Percentiles rank a stretch among this genome's conserved stretches.
These are phyloP conservation scores for Trichoderma sp. DNA, from an alignment of 2,329 filamentous ascomycete species.

Conservation along the genomic window DNA sequence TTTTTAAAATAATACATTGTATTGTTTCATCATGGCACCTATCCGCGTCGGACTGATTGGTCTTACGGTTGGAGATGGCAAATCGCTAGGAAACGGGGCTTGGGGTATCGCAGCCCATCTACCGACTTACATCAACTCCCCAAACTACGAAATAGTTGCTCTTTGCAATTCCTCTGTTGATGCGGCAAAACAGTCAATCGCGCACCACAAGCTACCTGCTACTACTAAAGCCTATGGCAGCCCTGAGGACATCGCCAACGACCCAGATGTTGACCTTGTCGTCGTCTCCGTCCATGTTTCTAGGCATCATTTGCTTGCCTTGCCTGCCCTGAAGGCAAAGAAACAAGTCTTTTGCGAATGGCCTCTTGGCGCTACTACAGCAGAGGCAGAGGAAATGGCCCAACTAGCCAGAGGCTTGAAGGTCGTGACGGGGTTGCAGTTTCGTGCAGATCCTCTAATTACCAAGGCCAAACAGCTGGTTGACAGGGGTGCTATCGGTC, in stretches of 20 bases:
- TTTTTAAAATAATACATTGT: neutral
- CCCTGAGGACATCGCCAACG: conserved; percentile 43
- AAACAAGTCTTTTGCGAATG: conserved; percentile 54
- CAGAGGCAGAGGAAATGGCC: conserved; percentile 40
- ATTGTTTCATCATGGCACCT: conserved; percentile 21
- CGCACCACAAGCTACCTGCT: conserved; percentile 39
- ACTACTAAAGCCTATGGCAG: conserved; percentile 44
- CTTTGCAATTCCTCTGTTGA: conserved; percentile 47
- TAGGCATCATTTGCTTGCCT: conserved; percentile 38
- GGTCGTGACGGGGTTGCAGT: conserved; percentile 45
- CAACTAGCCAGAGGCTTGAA: conserved; percentile 32
- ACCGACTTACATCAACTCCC: conserved; percentile 36
- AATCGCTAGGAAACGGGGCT: conserved; percentile 19
- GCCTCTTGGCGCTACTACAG: conserved; percentile 46
- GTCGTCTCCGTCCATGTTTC: conserved; percentile 51
- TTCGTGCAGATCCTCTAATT: conserved; percentile 40
- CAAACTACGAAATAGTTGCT: conserved; percentile 46
- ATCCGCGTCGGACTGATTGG: conserved; percentile 27
- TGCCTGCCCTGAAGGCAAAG: conserved; percentile 41
- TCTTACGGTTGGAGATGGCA: conserved; percentile 1
- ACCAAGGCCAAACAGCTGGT: conserved; percentile 22
- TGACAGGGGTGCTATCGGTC: conserved; percentile 13
- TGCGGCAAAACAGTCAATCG: conserved; percentile 42
- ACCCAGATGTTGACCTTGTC: conserved; percentile 49
- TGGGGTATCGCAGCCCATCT: conserved; percentile 56